Evolutionary conservation across 768 basidiomycete genomes (phyloP), one percentile per base, ranked within the genome.

Genomic region (Nevesoporus exiguus): DNA sequence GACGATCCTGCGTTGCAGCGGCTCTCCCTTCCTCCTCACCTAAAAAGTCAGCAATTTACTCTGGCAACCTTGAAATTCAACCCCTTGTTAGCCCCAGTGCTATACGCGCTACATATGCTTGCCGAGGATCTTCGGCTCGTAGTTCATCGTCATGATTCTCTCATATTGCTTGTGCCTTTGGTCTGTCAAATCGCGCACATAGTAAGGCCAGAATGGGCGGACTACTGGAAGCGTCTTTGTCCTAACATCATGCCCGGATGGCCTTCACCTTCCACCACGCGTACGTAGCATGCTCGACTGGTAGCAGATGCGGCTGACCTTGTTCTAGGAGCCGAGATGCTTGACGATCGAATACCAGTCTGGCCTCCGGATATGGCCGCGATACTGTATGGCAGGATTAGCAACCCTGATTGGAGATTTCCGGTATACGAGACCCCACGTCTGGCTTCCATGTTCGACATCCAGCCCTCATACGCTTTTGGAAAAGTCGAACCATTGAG

Each of bases 191-290:
- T 88, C 52, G 84, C 86, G 50, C 64, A 78, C 22, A 73, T 81
- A 14, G 79, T 90, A 15, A 81, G 89, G 19, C 83, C 85, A 0
- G 93, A 93, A 64, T 96, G 93, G 94, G 82, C 82, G 7, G 93
- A 97, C 70, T 94, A 94, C 65, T 96, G 93, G 94, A 86, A 87
- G 63, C 80, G 93, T 13, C 72, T 92, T 39, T 83, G 84, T 60
- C 89, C 92, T 4, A 78, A 80, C 42, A 77, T 78, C 25, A 73
- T 79, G 59, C 70, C 73, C n/a, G 66, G 70, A 27, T 90, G 90
- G 90, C 82, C 83, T 2, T 74, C 77, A 2, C 71, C 78, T 15
- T 64, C 71, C 3, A 73, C 68, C 33, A 62, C 74, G 49, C 61
- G 64, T 66, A 25, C 49, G 56, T 52, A 13, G 10, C 30, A n/a